phyloP scores from a whole-genome alignment of 2,329 filamentous ascomycete genomes.

The Curvularia verruculosa region DNA sequence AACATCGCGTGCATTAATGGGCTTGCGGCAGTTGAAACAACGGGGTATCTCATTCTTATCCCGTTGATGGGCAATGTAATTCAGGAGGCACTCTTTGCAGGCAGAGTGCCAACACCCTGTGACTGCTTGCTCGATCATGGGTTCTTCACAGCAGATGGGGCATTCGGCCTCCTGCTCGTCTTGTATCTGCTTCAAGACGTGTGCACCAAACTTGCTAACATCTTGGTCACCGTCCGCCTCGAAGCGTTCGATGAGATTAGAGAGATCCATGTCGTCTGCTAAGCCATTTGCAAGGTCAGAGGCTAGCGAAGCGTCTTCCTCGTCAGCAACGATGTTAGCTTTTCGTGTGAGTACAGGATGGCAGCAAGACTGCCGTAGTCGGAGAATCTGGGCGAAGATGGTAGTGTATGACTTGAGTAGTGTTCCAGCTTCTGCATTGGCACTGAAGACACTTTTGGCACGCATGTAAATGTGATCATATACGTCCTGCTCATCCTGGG shows the following conservation, averaged over 20 bases:
- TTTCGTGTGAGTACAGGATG: constrained; percentile 91
- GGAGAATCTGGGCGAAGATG: constrained; percentile 94
- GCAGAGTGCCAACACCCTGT: constrained; percentile 98
- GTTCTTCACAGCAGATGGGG: constrained; percentile 92
- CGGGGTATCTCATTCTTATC: constrained; percentile 76
- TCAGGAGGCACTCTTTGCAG: constrained; percentile 89
- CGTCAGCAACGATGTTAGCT: constrained; percentile 81
- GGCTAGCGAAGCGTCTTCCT: constrained; percentile 78
- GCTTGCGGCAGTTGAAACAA: constrained; percentile 89
- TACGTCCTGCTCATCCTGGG: constrained; percentile 82
- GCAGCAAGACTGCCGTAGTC: constrained; percentile 90
- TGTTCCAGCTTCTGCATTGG: constrained; percentile 88
- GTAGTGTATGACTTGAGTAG: constrained; percentile 95
- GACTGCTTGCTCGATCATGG: constrained; percentile 92
- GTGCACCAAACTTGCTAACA: constrained; percentile 78
- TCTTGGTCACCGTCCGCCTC: constrained; percentile 65
- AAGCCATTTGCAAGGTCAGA: constrained; percentile 81
- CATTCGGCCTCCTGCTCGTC: constrained; percentile 89
- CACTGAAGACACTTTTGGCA: constrained; percentile 82
- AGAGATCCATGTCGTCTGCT: constrained; percentile 94
- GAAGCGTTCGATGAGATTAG: constrained; percentile 83
- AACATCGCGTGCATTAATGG: constrained; percentile 80
- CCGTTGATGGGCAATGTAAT: constrained; percentile 86
- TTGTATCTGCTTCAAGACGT: constrained; percentile 89
- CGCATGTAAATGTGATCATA: constrained; percentile 88